Conservation (phyloP, 164 flowering plant genomes). For the Annona cherimola region DNA sequence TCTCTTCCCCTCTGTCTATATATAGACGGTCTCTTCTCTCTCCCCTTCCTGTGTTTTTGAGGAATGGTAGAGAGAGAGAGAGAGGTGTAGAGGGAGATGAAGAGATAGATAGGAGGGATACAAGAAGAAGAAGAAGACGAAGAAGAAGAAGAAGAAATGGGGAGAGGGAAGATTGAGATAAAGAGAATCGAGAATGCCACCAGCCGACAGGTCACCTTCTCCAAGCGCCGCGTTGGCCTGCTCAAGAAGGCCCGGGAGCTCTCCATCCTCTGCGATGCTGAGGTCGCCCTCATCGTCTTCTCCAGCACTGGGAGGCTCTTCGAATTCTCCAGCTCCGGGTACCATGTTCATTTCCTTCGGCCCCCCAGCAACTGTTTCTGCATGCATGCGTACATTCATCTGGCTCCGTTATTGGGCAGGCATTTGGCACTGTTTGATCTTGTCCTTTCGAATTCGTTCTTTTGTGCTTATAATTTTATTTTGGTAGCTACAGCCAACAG, state of each 20-base stretch:
- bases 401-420: no score
- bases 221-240: constrained; percentile 71
- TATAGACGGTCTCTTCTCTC: background rate
- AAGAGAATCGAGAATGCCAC: constrained; percentile 77
- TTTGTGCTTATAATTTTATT: no score
- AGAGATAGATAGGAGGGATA: background rate
- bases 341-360: background rate
- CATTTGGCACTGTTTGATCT: no score
- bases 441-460: no score
- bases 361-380: background rate
- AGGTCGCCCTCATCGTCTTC: constrained; percentile 69
- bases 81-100: background rate
- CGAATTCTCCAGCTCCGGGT: constrained; percentile 66
- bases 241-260: constrained; percentile 70
- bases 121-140: constrained; percentile 57
- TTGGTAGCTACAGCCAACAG: no score
- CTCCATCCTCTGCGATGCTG: constrained; percentile 71
- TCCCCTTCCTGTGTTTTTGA: background rate
- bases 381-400: background rate
- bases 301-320: constrained; percentile 76
- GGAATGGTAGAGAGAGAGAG: background rate
- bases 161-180: constrained; percentile 82
- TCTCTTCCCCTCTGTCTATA: background rate
- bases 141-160: constrained; percentile 44
- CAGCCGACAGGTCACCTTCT: constrained; percentile 81